Conservation (phyloP, 768 basidiomycete genomes). For the Porphyrellus cyaneotinctus region DNA sequence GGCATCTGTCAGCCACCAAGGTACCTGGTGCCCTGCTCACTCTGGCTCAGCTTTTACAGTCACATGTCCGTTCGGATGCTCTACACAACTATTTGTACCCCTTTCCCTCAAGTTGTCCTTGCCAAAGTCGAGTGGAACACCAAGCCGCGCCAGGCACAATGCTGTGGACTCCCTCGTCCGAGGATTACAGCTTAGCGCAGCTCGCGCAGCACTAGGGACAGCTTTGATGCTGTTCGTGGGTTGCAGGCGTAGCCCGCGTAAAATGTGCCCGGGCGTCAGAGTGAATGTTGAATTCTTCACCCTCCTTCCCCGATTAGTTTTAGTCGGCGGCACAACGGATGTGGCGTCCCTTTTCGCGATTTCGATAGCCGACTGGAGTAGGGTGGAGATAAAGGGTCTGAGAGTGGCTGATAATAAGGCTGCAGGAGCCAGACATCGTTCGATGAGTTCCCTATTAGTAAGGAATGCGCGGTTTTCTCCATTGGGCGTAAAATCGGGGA, state of each 20-base stretch:
- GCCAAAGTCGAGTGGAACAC: constrained; percentile 26
- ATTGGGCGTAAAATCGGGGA: constrained; percentile 11
- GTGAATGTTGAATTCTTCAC: constrained; percentile 24
- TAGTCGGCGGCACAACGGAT: constrained; percentile 17
- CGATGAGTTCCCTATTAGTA: constrained; percentile 15
- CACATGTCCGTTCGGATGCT: not conserved
- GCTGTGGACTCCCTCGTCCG: constrained; percentile 18
- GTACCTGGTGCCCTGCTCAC: not conserved
- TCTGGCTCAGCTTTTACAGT: constrained; percentile 13
- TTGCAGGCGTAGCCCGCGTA: constrained; percentile 33
- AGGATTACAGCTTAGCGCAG: constrained; percentile 1
- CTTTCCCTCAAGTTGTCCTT: not conserved
- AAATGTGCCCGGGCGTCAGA: constrained; percentile 38
- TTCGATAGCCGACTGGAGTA: constrained; percentile 34
- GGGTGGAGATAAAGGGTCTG: constrained; percentile 30
- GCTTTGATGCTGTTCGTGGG: not conserved
- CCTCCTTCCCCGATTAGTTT: constrained; percentile 19
- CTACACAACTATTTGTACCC: not conserved
- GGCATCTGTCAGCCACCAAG: not conserved
- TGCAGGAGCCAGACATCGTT: constrained; percentile 31
- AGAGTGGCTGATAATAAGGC: constrained; percentile 36
- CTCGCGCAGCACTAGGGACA: not conserved
- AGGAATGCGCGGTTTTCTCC: constrained; percentile 9
- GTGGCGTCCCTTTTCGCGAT: constrained; percentile 31
- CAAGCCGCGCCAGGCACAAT: constrained; percentile 31